Percentiles rank a stretch among this genome's conserved stretches.
phyloP scores from a whole-genome alignment of 345 rosid genomes.

The Murraya koenigii region DNA sequence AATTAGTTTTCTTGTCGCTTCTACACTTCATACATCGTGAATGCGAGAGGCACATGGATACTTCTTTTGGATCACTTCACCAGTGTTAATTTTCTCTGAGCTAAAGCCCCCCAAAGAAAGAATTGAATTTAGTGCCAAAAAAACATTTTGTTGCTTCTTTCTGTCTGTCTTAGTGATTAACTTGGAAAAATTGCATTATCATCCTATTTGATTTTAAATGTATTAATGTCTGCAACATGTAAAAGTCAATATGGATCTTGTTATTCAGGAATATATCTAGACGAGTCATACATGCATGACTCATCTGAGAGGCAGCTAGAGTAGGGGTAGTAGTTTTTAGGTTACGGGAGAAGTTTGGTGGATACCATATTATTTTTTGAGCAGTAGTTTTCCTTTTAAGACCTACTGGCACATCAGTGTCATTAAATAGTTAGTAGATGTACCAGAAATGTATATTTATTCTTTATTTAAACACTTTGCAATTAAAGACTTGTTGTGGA shows the following conservation, averaged over 20 bases:
- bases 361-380: neutral
- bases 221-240: neutral
- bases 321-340: neutral
- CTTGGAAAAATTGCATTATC: neutral
- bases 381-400: neutral
- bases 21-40: too few species aligned
- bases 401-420: neutral
- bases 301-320: neutral
- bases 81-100: too few species aligned
- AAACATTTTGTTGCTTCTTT: neutral
- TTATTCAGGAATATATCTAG: neutral
- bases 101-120: too few species aligned
- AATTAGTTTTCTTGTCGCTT: too few species aligned
- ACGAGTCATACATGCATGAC: neutral
- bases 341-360: neutral
- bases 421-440: neutral
- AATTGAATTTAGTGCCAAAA: neutral
- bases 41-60: too few species aligned
- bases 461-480: neutral
- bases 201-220: neutral
- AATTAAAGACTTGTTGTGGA: neutral
- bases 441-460: neutral
- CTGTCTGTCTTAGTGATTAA: neutral
- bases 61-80: too few species aligned
- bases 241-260: neutral